A percentile compares a stretch with the other conserved stretches of the same genome.
These are phyloP conservation scores for Globisporangium parvum DNA, from an alignment of 352 stramenopile species.

Conservation along the genomic window DNA sequence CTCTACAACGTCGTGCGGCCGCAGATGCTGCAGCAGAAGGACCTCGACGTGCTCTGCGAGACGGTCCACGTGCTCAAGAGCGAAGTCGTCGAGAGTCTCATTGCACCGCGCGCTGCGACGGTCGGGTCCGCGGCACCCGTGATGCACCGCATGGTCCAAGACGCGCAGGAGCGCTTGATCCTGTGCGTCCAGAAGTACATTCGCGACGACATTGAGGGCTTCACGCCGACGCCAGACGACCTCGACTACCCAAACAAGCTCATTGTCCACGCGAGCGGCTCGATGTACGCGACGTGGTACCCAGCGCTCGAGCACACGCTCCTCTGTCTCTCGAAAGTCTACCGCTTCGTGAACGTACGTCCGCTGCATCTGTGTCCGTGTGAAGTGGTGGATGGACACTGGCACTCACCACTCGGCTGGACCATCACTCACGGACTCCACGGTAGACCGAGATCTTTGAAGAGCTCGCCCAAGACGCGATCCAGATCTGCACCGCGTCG, in stretches of 20 bases:
- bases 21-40: conserved; percentile 63
- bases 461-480: conserved; percentile 77
- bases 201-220: conserved; percentile 78
- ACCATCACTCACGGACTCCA: neutral
- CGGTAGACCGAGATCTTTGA: conserved; percentile 80
- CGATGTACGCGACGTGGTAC: conserved; percentile 81
- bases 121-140: conserved; percentile 62
- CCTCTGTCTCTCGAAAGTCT: conserved; percentile 82
- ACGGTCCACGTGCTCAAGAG: conserved; percentile 70
- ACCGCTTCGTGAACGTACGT: conserved; percentile 75
- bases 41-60: conserved; percentile 73
- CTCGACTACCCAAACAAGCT: conserved; percentile 76
- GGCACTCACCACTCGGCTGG: neutral
- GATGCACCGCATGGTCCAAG: conserved; percentile 81
- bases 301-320: conserved; percentile 76
- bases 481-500: conserved; percentile 70
- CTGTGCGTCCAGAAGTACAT: conserved; percentile 83
- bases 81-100: conserved; percentile 70
- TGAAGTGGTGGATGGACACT: neutral
- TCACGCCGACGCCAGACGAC: conserved; percentile 40
- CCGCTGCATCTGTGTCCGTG: neutral
- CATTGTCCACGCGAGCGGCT: conserved; percentile 17
- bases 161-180: conserved; percentile 77
- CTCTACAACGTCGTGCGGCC: conserved; percentile 71
- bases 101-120: conserved; percentile 42